Conservation (phyloP, 768 basidiomycete genomes). For the Xerocomellus chrysenteron region DNA sequence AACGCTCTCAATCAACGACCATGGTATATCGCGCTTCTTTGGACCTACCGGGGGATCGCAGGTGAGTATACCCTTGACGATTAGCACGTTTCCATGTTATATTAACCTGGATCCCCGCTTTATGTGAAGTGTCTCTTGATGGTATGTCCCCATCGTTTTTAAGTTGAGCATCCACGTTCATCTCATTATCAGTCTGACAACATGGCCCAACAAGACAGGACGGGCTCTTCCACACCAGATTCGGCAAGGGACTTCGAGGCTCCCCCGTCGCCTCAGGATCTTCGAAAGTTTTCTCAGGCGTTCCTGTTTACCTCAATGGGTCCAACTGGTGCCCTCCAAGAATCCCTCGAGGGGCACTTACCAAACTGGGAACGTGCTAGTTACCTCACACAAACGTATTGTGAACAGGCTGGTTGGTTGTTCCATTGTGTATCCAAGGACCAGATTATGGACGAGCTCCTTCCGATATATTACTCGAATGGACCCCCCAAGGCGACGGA, state of each 20-base stretch:
- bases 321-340: slow-evolving; percentile 43
- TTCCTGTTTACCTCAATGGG: slow-evolving; percentile 69
- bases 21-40: slow-evolving; percentile 62
- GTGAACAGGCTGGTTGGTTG: slow-evolving; percentile 50
- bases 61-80: slow-evolving; percentile 39
- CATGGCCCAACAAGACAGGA: slow-evolving; percentile 7
- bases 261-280: slow-evolving; percentile 31
- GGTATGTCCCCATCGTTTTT: slow-evolving; percentile 20
- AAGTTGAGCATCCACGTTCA: slow-evolving; percentile 3
- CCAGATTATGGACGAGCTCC: slow-evolving; percentile 45
- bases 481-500: slow-evolving; percentile 23
- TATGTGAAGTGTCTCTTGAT: slow-evolving; percentile 34
- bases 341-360: slow-evolving; percentile 52
- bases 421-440: slow-evolving; percentile 47
- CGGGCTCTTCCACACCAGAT: slow-evolving; percentile 24
- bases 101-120: slow-evolving; percentile 8
- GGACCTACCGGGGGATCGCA: slow-evolving; percentile 68
- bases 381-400: slow-evolving; percentile 44
- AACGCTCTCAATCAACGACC: slow-evolving; percentile 58
- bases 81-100: slow-evolving; percentile 9
- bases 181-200: slow-evolving; percentile 27
- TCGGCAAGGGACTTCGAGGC: slow-evolving; percentile 29
- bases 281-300: slow-evolving; percentile 52
- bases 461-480: slow-evolving; percentile 41
- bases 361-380: slow-evolving; percentile 52